These are phyloP conservation scores for Phytophthora lateralis DNA, from an alignment of 352 stramenopile species.

Conservation along the genomic window DNA sequence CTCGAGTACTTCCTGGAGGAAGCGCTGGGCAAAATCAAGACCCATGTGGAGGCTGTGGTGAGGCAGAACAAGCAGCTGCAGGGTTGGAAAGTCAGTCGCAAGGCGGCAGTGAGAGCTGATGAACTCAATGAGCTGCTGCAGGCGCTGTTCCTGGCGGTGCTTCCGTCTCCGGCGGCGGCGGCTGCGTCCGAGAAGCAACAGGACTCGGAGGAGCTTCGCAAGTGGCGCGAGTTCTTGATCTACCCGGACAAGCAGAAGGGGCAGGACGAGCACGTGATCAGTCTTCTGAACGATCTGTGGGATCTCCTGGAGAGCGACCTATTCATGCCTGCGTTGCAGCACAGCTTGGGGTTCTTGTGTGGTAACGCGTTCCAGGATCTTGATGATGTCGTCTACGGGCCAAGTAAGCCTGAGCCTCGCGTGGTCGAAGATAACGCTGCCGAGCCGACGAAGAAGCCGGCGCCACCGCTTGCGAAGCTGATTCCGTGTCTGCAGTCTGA, in stretches of 20 bases:
- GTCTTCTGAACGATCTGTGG: conserved; percentile 82
- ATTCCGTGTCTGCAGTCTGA: conserved; percentile 78
- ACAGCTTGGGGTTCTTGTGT: conserved; percentile 76
- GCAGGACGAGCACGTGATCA: conserved; percentile 79
- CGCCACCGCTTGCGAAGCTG: conserved; percentile 76
- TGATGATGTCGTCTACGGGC: conserved; percentile 74
- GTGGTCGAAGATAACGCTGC: conserved; percentile 32
- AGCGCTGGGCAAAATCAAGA: conserved; percentile 60
- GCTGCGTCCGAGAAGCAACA: conserved; percentile 36
- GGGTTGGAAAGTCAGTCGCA: conserved; percentile 74
- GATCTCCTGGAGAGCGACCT: conserved; percentile 82
- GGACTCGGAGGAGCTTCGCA: conserved; percentile 32
- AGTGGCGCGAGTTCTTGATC: conserved; percentile 77
- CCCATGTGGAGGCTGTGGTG: conserved; percentile 64
- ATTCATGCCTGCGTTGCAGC: conserved; percentile 71
- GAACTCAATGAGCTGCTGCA: conserved; percentile 82
- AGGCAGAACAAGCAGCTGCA: conserved; percentile 57
- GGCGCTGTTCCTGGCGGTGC: conserved; percentile 60
- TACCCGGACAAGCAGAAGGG: conserved; percentile 72
- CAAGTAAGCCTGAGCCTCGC: conserved; percentile 16
- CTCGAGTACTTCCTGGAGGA: conserved; percentile 85
- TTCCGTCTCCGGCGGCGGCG: conserved; percentile 43
- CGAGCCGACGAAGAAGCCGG: conserved; percentile 40
- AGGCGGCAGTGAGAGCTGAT: conserved; percentile 65
- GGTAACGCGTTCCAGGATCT: conserved; percentile 85